These are phyloP conservation scores for Platismatia glauca DNA, from an alignment of 495 filamentous ascomycete genomes.

Conservation along the genomic window DNA sequence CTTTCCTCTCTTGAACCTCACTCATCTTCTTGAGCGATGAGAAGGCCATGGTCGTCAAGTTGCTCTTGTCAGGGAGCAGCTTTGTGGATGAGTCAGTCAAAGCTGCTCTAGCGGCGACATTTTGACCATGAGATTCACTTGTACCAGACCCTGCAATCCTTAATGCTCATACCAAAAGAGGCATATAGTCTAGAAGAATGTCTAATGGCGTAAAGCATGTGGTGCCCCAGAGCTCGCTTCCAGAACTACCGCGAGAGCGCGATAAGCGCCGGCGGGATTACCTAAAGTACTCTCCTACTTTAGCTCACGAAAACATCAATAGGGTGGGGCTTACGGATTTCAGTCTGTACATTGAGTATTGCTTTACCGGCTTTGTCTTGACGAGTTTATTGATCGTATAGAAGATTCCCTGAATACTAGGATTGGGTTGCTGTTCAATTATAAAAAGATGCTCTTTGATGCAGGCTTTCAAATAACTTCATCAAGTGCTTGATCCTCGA, in stretches of 20 bases:
- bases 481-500: not conserved
- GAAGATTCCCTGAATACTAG: not conserved
- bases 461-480: not conserved
- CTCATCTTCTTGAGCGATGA: conserved; percentile 29
- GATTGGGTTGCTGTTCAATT: not conserved
- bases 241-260: not conserved
- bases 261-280: not conserved
- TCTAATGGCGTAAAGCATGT: not conserved
- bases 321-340: too few relatives aligned
- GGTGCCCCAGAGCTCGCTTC: too few relatives aligned
- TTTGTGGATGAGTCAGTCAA: not conserved
- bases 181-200: not conserved
- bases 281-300: not conserved
- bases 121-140: not conserved
- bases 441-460: not conserved
- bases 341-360: too few relatives aligned
- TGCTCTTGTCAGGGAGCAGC: not conserved
- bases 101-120: not conserved
- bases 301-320: too few relatives aligned
- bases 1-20: conserved; percentile 24
- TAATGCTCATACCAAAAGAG: not conserved
- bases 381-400: not conserved
- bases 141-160: not conserved
- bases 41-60: conserved; percentile 6
- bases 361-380: too few relatives aligned